Evolutionary conservation across 2,329 filamentous ascomycete species (phyloP), one percentile per base, ranked within the genome.

Genomic region (Penicillium sp.): DNA sequence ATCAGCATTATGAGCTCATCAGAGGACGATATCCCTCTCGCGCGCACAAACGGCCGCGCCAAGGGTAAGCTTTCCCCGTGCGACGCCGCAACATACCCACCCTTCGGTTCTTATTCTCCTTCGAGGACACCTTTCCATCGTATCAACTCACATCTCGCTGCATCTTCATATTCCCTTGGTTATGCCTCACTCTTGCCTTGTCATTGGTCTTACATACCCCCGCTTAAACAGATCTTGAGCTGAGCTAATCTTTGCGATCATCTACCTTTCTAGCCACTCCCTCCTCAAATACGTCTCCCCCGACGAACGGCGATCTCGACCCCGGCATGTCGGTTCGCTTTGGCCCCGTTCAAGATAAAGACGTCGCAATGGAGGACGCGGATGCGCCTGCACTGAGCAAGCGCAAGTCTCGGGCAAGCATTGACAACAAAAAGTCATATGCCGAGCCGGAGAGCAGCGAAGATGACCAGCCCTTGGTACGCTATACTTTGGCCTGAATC

Each of bases 1-100:
- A 33, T 58, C 57, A 64, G 59, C 65, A 78, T 57, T 65, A 86
- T 87, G 84, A 84, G 82, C 68, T 86, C 84, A 16, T 95, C 92
- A 33, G 92, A 94, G 72, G 92, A 96, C 74, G 92, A 96, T 77
- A 85, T 85, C 80, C 93, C 93, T 78, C 85, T 96, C 70, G 85
- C 89, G 60, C 76, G 73, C 77, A 73, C 82, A 64, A 90, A 90
- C 79, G 88, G 87, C 62, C 82, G 86, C 71, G 78, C 78, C 68
- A 76, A 77, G 76, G 80, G 91, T 94, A 81, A 86, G 91, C 85
- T 65, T 53, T 53, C 60, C 61, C 65, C 53, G 61, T 54, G 52
- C 67, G 35, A 64, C 61, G 65, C 63, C 59, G 60, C 55, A 53
- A 25, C 46, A 57, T 59, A 54, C 58, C 40, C 51, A 59, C 62